A percentile compares a stretch with the other conserved stretches of the same genome.
Evolutionary conservation across 805 yeast species (phyloP).

Genomic region (Pichia occidentalis): DNA sequence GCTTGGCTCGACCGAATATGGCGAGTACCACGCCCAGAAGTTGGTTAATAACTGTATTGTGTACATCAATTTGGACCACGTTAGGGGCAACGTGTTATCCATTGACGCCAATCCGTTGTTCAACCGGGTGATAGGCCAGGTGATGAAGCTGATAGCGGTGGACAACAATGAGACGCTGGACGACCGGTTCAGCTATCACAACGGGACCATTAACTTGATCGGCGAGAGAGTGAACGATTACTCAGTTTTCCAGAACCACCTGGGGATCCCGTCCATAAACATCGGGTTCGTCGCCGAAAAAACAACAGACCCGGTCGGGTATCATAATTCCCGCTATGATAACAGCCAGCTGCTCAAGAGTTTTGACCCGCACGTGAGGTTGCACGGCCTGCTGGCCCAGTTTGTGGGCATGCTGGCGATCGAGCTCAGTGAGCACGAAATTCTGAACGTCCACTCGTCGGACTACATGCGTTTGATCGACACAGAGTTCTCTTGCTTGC

Average conservation of each 20-base stretch:
- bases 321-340: conserved; percentile 54
- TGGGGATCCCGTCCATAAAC: conserved; percentile 60
- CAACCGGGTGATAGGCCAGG: conserved; percentile 36
- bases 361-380: conserved; percentile 39
- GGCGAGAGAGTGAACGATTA: conserved; percentile 48
- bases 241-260: conserved; percentile 54
- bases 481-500: conserved; percentile 28
- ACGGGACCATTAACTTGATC: conserved; percentile 34
- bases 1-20: conserved; percentile 51
- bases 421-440: conserved; percentile 50
- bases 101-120: conserved; percentile 55
- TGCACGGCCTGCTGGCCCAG: conserved; percentile 53
- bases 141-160: conserved; percentile 41
- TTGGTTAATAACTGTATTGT: conserved; percentile 41
- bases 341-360: conserved; percentile 48
- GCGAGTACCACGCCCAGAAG: conserved; percentile 38
- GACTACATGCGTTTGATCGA: conserved; percentile 43
- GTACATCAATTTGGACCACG: conserved; percentile 48
- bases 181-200: conserved; percentile 40
- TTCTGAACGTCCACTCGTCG: conserved; percentile 40
- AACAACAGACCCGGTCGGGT: conserved; percentile 44
- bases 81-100: conserved; percentile 43
- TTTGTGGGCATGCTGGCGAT: conserved; percentile 51
- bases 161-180: conserved; percentile 35
- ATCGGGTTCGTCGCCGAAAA: conserved; percentile 36